Conservation (phyloP, 106 monocot species). For the Narthecium ossifragum region DNA sequence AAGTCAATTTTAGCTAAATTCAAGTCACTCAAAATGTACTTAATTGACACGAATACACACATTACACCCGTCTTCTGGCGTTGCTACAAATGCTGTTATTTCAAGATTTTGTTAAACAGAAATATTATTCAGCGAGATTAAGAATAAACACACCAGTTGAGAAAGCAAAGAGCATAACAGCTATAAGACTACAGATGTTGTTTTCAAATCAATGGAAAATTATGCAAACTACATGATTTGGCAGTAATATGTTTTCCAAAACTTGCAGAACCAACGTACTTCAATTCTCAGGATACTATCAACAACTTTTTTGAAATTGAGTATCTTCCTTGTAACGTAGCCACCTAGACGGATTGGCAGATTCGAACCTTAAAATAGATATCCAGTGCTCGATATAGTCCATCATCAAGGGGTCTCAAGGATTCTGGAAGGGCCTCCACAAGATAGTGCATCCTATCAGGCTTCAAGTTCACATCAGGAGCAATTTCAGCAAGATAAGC, state of each 20-base stretch:
- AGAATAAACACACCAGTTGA: no score
- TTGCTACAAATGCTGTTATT: no score
- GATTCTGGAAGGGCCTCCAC: constrained; percentile 32
- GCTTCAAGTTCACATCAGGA: constrained; percentile 39
- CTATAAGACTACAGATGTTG: no score
- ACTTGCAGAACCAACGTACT: not conserved
- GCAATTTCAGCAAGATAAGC: constrained; percentile 44
- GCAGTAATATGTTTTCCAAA: not conserved
- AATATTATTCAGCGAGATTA: no score
- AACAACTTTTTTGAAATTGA: no score
- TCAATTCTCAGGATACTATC: not conserved
- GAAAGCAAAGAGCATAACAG: no score
- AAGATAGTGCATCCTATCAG: constrained; percentile 31
- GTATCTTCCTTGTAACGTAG: not conserved
- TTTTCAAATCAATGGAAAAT: not conserved
- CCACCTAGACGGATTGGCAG: not conserved
- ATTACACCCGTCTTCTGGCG: no score
- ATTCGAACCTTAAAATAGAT: constrained; percentile 46
- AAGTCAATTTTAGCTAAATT: no score
- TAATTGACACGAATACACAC: no score
- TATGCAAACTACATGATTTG: not conserved
- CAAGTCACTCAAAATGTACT: no score
- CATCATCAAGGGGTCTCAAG: constrained; percentile 31
- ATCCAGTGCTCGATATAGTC: constrained; percentile 50
- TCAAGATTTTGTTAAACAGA: no score